Evolutionary conservation across 164 flowering plant genomes (phyloP), one percentile per base, ranked within the genome.

Genomic region (Hamamelis virginiana): DNA sequence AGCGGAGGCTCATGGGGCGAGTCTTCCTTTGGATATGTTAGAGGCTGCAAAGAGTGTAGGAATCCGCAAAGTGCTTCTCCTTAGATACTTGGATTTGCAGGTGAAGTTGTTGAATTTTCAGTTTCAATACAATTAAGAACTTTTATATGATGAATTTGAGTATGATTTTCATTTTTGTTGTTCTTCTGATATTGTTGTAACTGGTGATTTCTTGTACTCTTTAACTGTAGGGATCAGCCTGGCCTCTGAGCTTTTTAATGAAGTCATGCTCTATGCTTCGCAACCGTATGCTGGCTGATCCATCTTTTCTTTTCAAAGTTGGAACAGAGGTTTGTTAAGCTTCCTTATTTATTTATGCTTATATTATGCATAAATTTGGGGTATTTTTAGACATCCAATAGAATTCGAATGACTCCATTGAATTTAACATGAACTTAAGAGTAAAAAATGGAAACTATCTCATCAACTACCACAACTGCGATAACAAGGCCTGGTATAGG

Each of bases 11-110:
- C 81, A 85, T 15, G 94, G 98, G 14, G 94, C 79, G 5, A 81
- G 51, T 53, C 90, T 93, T 75, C 98, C 98, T 22, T 64, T 72
- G 0, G 97, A 91, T 78, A 89, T 93, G 96, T 65, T 94, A n/a
- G 89, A 90, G 79, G 97, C 98, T 27, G 97, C 98, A 0, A 88
- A 87, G 75, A 78, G 75, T 26, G 68, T 69, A 10, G 98, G 97
- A n/a, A 80, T 94, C 59, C 86, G 96, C 19, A 70, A 77, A 69
- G 60, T 89, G 62, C 77, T 94, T 74, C 90, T 91, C 23, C 74
- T 70, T 50, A 73, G 97, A 62, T 91, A 90, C 69, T 76, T 94
- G 77, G 94, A 94, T 72, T 82, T 89, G 82, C 93, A 91, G 96
- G 98, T 94, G 56, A 0, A 0, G 11, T 61, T 38, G 15, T 33